Conservation (phyloP, 2,329 filamentous ascomycete species). For the Colletotrichum sidae region DNA sequence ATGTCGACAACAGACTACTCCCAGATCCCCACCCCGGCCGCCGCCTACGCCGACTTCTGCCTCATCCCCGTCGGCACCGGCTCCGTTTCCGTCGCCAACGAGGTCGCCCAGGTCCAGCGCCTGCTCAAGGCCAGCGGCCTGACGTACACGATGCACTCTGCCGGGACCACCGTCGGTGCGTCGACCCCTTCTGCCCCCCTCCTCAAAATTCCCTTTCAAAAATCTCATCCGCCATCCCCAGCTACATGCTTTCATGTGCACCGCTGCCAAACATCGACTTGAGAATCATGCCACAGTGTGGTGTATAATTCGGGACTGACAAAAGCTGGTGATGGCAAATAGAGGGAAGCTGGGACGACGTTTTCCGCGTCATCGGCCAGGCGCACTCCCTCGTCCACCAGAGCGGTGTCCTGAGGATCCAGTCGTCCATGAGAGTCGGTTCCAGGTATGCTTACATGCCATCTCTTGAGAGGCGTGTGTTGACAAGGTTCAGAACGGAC, state of each 20-base stretch:
- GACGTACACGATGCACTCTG: slow-evolving; percentile 90
- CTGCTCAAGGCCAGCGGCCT: slow-evolving; percentile 85
- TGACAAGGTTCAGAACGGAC: slow-evolving; percentile 71
- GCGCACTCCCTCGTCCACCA: slow-evolving; percentile 83
- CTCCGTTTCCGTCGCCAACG: slow-evolving; percentile 78
- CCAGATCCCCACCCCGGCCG: slow-evolving; percentile 71
- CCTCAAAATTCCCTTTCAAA: too few relatives aligned
- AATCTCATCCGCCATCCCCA: too few relatives aligned
- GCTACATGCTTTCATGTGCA: too few relatives aligned
- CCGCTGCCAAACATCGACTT: too few relatives aligned
- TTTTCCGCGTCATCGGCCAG: slow-evolving; percentile 87
- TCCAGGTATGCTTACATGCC: slow-evolving; percentile 67
- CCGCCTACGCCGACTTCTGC: slow-evolving; percentile 91
- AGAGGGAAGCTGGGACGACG: slow-evolving; percentile 94
- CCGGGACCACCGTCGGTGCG: slow-evolving; percentile 91
- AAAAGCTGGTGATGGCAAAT: slow-evolving; percentile 57
- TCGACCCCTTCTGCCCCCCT: slow-evolving; percentile 32
- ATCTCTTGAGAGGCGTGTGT: too few relatives aligned
- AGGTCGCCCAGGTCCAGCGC: slow-evolving; percentile 90
- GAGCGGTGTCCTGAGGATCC: slow-evolving; percentile 83
- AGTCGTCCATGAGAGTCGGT: slow-evolving; percentile 89
- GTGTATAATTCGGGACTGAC: slow-evolving; percentile 56
- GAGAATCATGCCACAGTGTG: too few relatives aligned
- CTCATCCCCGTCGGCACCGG: slow-evolving; percentile 89
- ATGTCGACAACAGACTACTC: slow-evolving; percentile 56